phyloP scores from a whole-genome alignment of 2,329 filamentous ascomycete genomes.

The Diaporthe australafricana region DNA sequence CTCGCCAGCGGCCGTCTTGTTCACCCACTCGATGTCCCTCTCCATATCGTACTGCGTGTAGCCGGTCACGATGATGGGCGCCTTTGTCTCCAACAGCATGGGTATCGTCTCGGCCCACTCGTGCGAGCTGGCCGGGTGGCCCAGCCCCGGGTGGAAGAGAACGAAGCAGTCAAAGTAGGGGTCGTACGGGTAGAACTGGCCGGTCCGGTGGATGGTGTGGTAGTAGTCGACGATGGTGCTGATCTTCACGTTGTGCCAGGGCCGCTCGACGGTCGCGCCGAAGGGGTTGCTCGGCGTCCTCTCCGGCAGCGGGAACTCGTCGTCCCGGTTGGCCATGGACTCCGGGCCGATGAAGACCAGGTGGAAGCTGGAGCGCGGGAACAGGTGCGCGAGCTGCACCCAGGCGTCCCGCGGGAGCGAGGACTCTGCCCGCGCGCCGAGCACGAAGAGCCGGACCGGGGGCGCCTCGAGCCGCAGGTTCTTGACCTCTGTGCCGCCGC shows the following conservation, averaged over 20 bases:
- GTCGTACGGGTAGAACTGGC: constrained; percentile 93
- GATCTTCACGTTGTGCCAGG: constrained; percentile 93
- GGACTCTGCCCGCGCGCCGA: constrained; percentile 96
- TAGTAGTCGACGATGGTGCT: constrained; percentile 98
- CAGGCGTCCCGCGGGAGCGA: constrained; percentile 94
- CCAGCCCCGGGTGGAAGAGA: constrained; percentile 95
- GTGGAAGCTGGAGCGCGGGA: constrained; percentile 91
- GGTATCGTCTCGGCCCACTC: constrained; percentile 96
- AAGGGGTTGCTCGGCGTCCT: constrained; percentile 90
- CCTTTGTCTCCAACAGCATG: constrained; percentile 91
- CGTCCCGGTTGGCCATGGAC: constrained; percentile 92
- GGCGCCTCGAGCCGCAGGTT: constrained; percentile 87
- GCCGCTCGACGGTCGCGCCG: constrained; percentile 90
- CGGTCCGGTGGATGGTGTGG: constrained; percentile 92
- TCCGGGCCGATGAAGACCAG: constrained; percentile 96
- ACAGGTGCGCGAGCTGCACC: constrained; percentile 93
- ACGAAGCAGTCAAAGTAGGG: constrained; percentile 99
- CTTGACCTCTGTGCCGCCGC: constrained; percentile 79
- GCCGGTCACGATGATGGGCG: constrained; percentile 92
- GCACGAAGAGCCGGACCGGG: constrained; percentile 89
- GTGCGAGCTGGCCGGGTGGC: constrained; percentile 91
- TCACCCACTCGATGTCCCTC: constrained; percentile 90
- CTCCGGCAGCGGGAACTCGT: constrained; percentile 90
- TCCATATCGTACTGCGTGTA: constrained; percentile 97
- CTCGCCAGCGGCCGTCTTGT: constrained; percentile 86